Evolutionary conservation across 2,329 filamentous ascomycete genomes (phyloP).

Genomic region (Eutypa lata): DNA sequence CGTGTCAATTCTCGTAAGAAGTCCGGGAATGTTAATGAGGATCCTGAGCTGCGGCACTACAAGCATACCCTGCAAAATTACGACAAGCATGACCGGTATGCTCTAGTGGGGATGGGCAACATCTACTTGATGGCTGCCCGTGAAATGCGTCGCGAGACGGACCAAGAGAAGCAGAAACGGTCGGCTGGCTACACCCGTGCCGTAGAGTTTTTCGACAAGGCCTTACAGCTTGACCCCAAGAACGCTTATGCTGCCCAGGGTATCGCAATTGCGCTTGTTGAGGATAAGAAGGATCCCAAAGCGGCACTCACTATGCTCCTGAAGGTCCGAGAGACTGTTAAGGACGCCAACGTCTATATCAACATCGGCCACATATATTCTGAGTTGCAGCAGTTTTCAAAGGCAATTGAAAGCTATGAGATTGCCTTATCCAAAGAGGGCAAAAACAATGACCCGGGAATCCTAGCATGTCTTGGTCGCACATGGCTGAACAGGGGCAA

Average conservation of each 20-base stretch:
- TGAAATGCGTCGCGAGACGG: conserved; percentile 90
- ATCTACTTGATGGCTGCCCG: conserved; percentile 81
- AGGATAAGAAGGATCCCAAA: conserved; percentile 88
- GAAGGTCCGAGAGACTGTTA: conserved; percentile 85
- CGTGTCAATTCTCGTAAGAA: conserved; percentile 77
- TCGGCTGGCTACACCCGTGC: conserved; percentile 84
- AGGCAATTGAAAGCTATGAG: conserved; percentile 95
- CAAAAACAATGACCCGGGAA: conserved; percentile 68
- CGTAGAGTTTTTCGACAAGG: conserved; percentile 98
- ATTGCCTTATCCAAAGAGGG: conserved; percentile 75
- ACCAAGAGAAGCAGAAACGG: conserved; percentile 87
- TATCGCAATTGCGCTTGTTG: conserved; percentile 87
- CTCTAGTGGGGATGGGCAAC: conserved; percentile 95
- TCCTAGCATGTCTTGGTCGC: conserved; percentile 81
- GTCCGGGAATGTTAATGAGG: conserved; percentile 76
- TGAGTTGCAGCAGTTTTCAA: conserved; percentile 84
- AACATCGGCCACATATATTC: conserved; percentile 93
- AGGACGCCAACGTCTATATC: conserved; percentile 82
- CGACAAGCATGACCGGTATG: conserved; percentile 98
- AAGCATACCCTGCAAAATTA: conserved; percentile 92
- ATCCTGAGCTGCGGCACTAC: conserved; percentile 89
- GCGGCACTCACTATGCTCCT: conserved; percentile 83
- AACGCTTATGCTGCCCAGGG: conserved; percentile 97
- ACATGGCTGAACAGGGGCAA: conserved; percentile 83
- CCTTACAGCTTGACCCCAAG: conserved; percentile 86